These are phyloP conservation scores for Tetragonia tetragonoides DNA, from an alignment of 148 eudicot species.

Conservation along the genomic window DNA sequence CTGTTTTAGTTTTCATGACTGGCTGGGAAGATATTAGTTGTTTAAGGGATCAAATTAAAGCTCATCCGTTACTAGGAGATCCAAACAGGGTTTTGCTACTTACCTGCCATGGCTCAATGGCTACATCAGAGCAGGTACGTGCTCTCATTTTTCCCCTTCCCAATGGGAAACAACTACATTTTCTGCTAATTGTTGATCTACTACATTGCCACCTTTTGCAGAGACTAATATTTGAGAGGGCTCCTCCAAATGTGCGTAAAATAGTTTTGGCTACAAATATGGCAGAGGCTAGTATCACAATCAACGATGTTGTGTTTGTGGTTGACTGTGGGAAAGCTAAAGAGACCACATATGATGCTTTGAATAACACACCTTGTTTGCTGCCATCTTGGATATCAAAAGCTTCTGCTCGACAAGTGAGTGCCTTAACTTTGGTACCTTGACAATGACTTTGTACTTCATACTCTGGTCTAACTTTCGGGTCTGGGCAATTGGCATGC, in stretches of 20 bases:
- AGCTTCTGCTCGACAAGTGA: slow-evolving; percentile 97
- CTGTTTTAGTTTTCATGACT: slow-evolving; percentile 97
- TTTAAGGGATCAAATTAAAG: slow-evolving; percentile 90
- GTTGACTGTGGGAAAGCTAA: slow-evolving; percentile 99
- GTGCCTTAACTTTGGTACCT: slow-evolving; percentile 19
- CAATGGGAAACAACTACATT: neutral
- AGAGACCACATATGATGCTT: slow-evolving; percentile 97
- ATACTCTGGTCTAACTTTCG: neutral
- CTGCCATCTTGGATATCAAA: slow-evolving; percentile 98
- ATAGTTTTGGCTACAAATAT: slow-evolving; percentile 95
- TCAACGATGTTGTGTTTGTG: slow-evolving; percentile 90
- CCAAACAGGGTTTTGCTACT: slow-evolving; percentile 92
- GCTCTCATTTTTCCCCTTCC: neutral
- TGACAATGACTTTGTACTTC: neutral
- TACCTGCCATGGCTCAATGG: slow-evolving; percentile 99
- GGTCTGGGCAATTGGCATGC: neutral
- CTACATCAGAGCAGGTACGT: slow-evolving; percentile 85
- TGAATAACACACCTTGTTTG: slow-evolving; percentile 92
- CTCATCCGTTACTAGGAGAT: slow-evolving; percentile 95
- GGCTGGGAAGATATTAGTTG: slow-evolving; percentile 99
- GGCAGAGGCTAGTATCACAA: slow-evolving; percentile 99
- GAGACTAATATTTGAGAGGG: slow-evolving; percentile 88
- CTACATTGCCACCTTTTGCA: slow-evolving; percentile 34
- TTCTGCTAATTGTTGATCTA: neutral
- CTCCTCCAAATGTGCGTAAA: slow-evolving; percentile 85